A percentile compares a stretch with the other conserved stretches of the same genome.
These are phyloP conservation scores for Odontarrhena argentea DNA, from an alignment of 345 rosid genomes.

Conservation along the genomic window DNA sequence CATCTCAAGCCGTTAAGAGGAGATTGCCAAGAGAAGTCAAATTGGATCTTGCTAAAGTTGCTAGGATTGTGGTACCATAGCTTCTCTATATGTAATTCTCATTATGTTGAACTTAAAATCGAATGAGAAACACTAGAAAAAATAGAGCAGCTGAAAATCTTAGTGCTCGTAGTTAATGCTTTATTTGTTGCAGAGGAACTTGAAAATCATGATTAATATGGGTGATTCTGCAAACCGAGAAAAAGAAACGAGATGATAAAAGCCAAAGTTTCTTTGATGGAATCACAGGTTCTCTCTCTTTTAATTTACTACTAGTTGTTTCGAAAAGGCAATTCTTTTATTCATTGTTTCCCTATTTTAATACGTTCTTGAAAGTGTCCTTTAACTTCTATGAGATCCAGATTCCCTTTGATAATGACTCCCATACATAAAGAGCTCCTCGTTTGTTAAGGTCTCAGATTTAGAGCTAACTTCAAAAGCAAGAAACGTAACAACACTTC, in stretches of 20 bases:
- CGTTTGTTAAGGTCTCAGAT: too few relatives aligned
- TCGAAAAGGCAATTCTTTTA: not conserved
- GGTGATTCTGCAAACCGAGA: slow-evolving; percentile 76
- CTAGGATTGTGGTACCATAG: slow-evolving; percentile 48
- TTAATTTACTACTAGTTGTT: slow-evolving; percentile 4
- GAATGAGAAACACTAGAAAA: slow-evolving; percentile 28
- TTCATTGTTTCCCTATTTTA: not conserved
- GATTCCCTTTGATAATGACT: slow-evolving; percentile 3
- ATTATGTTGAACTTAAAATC: slow-evolving; percentile 16
- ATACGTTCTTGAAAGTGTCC: not conserved
- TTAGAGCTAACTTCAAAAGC: too few relatives aligned
- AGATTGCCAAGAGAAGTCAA: slow-evolving; percentile 81
- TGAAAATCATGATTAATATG: slow-evolving; percentile 75
- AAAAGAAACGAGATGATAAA: slow-evolving; percentile 77
- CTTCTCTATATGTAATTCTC: slow-evolving; percentile 1
- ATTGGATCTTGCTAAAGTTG: slow-evolving; percentile 77
- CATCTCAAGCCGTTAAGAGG: slow-evolving; percentile 73
- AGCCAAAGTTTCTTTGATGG: slow-evolving; percentile 40
- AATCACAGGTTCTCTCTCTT: slow-evolving; percentile 34
- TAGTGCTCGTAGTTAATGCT: slow-evolving; percentile 12
- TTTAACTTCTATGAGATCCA: not conserved
- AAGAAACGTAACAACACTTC: too few relatives aligned
- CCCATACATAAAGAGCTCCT: not conserved
- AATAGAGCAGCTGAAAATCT: slow-evolving; percentile 12
- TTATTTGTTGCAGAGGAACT: slow-evolving; percentile 67